These are phyloP conservation scores for Gardenia jasminoides DNA, from an alignment of 257 asterid species.

Conservation along the genomic window DNA sequence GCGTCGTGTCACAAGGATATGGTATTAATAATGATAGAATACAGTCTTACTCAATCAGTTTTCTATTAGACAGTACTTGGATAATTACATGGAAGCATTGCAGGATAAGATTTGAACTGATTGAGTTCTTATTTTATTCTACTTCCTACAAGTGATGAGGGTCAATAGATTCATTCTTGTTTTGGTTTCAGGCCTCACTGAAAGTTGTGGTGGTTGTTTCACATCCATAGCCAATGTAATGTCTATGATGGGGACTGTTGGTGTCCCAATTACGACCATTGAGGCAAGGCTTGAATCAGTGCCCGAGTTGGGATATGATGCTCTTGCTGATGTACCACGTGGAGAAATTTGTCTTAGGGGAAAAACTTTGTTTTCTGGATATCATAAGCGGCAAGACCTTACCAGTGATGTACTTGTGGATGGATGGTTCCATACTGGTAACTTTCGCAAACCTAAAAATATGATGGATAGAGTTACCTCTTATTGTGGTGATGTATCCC, in stretches of 20 bases:
- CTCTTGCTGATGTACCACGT: slow-evolving; percentile 63
- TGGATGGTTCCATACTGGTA: slow-evolving; percentile 99
- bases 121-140: neutral
- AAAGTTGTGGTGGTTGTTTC: slow-evolving; percentile 78
- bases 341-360: slow-evolving; percentile 93
- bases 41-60: neutral
- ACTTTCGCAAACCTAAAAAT: neutral
- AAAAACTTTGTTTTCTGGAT: slow-evolving; percentile 75
- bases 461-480: neutral
- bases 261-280: slow-evolving; percentile 82
- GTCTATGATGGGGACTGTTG: slow-evolving; percentile 86
- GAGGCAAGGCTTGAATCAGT: slow-evolving; percentile 90
- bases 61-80: neutral
- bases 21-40: slow-evolving; percentile 38
- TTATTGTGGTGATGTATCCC: neutral
- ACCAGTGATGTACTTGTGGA: slow-evolving; percentile 59
- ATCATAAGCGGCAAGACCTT: slow-evolving; percentile 84
- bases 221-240: slow-evolving; percentile 70
- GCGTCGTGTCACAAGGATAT: slow-evolving; percentile 80
- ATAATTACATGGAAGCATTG: neutral
- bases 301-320: slow-evolving; percentile 95
- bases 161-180: neutral
- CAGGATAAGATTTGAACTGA: neutral
- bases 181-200: slow-evolving; percentile 62
- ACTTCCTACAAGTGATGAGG: neutral